Base-by-base conservation (phyloP, 805 yeast genomes). In the Sugiyamaella qingdaonensis region DNA sequence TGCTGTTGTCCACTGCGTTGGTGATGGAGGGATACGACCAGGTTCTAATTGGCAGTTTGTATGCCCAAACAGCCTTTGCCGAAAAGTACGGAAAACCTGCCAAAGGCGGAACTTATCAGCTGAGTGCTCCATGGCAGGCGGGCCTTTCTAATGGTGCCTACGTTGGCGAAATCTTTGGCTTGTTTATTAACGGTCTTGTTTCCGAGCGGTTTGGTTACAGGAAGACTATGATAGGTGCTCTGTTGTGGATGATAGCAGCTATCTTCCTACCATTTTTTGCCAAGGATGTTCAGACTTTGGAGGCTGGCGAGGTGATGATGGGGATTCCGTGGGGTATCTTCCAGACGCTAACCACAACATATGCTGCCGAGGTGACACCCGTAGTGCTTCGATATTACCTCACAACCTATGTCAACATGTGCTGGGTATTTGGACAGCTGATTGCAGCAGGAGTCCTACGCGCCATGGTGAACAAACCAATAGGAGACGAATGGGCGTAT, bases 371-470 rank as follows among this genome's bases (percentile, higher is more conserved):
- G 58, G 78, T 79, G 19, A 73, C 80, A 57, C 84, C 84, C 0
- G 60, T 75, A 7, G 73, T 71, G 5, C 67, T 80, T 48, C 69
- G 84, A 54, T 66, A 69, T 37, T 77, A 76, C 57, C 67, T 79
- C 49, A 74, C 83, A 18, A 73, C 80, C 8, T 75, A 71, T 54
- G 76, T 75, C 51, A 78, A 77, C 62, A 59, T 76, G 51, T 77
- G 82, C 61, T 80, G 81, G 81, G 75, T 74, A 36, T 61, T 77
- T 54, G 86, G 86, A 34, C 84, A 80, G 61, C 68, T 81, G 39
- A 66, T 80, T 52, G 73, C 80, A 10, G 67, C 80, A 13, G 81
- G 85, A 51, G 76, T 80, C 18, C 66, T 73, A 58, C 72, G 69
- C 58, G 77, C 68, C 50, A 65, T 68, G 42, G 58, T 46, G 47